Percentiles rank a stretch among this genome's conserved stretches.
These are phyloP conservation scores for Gnomoniopsis sp. DNA, from an alignment of 2,329 filamentous ascomycete species.

Conservation along the genomic window DNA sequence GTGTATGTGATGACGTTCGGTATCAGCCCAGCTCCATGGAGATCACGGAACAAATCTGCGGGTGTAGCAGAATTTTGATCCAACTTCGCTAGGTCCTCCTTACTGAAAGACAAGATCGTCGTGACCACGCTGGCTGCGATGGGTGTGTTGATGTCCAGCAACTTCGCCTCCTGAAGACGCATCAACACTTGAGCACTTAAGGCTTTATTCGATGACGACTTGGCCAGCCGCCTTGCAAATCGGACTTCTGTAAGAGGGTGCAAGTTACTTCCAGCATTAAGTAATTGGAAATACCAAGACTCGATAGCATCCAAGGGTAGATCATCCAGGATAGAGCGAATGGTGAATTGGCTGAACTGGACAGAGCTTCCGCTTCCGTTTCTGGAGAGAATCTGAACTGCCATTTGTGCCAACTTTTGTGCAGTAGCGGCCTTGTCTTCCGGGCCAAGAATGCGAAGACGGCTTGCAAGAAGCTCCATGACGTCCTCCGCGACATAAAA, in stretches of 20 bases:
- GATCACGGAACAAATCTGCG: conserved; percentile 49
- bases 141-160: conserved; percentile 43
- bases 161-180: conserved; percentile 28
- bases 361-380: conserved; percentile 19
- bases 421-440: background rate
- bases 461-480: conserved; percentile 17
- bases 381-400: conserved; percentile 17
- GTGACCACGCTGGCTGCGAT: conserved; percentile 55
- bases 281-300: conserved; percentile 35
- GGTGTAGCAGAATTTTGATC: conserved; percentile 40
- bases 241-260: conserved; percentile 44
- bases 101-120: conserved; percentile 46
- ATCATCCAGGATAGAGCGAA: conserved; percentile 23
- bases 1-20: conserved; percentile 64
- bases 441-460: background rate
- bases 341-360: conserved; percentile 35
- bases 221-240: conserved; percentile 44
- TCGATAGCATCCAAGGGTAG: conserved; percentile 21
- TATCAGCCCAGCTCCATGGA: conserved; percentile 58
- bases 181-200: conserved; percentile 42
- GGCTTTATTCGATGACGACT: conserved; percentile 33
- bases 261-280: conserved; percentile 27
- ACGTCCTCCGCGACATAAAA: conserved; percentile 22
- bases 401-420: conserved; percentile 10
- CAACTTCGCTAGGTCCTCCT: conserved; percentile 23